phyloP scores from a whole-genome alignment of 768 basidiomycete genomes.

The Brasilioporus rufonigricans region DNA sequence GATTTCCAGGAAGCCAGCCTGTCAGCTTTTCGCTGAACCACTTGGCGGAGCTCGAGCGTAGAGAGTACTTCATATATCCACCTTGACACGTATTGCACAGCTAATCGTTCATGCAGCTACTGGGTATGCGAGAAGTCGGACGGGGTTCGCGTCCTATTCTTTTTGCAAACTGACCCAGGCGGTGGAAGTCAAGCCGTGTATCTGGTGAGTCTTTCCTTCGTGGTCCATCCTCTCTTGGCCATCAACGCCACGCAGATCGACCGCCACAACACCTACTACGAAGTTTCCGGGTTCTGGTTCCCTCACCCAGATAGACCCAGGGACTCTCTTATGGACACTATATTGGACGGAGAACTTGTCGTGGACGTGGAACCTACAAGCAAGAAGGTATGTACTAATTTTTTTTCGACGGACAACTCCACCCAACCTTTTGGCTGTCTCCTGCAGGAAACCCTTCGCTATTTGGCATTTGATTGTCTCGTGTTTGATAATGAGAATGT shows the following conservation, averaged over 20 bases:
- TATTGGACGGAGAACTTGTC: conserved; percentile 94
- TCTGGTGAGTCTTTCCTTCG: conserved; percentile 54
- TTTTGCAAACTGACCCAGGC: conserved; percentile 61
- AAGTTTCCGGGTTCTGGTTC: conserved; percentile 76
- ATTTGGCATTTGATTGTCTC: conserved; percentile 90
- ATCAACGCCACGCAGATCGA: conserved; percentile 65
- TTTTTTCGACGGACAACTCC: background rate
- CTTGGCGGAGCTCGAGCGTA: conserved; percentile 70
- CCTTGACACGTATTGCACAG: background rate
- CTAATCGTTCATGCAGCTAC: conserved; percentile 53
- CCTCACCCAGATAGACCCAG: conserved; percentile 79
- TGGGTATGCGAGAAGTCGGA: conserved; percentile 99
- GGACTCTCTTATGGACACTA: conserved; percentile 68
- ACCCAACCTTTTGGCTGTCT: background rate
- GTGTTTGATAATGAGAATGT: conserved; percentile 84
- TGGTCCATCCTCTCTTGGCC: background rate
- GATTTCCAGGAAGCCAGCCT: conserved; percentile 96
- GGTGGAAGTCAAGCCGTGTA: conserved; percentile 60
- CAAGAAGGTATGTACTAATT: conserved; percentile 49
- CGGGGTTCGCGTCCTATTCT: conserved; percentile 85
- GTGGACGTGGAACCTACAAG: conserved; percentile 81
- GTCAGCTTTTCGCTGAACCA: conserved; percentile 80
- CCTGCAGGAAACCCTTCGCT: conserved; percentile 71
- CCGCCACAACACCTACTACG: conserved; percentile 85
- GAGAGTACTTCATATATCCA: conserved; percentile 56